phyloP scores from a whole-genome alignment of 2,329 filamentous ascomycete species.

The Aspergillus pseudotamarii region DNA sequence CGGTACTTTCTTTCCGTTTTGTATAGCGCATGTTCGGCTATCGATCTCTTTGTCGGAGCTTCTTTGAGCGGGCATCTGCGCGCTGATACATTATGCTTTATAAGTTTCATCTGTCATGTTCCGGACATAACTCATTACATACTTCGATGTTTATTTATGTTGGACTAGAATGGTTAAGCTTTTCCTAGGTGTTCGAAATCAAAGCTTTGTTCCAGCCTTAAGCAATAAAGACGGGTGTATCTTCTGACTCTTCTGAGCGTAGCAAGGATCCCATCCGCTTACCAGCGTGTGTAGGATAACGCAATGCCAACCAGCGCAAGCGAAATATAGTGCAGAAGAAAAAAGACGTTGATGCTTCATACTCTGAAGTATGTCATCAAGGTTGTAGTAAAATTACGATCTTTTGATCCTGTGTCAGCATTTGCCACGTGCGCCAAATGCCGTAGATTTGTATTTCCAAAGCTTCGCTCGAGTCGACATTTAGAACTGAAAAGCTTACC shows the following conservation, averaged over 20 bases:
- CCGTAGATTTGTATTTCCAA: neutral
- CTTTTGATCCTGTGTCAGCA: neutral
- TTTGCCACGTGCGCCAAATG: neutral
- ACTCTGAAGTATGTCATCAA: neutral
- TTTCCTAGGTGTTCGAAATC: neutral
- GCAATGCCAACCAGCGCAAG: neutral
- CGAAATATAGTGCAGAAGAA: neutral
- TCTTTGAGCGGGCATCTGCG: slow-evolving; percentile 9
- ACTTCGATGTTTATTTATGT: slow-evolving; percentile 7
- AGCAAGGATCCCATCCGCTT: neutral
- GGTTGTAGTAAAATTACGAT: neutral
- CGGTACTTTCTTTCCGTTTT: slow-evolving; percentile 2
- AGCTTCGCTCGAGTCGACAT: neutral
- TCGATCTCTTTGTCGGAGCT: neutral
- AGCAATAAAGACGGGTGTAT: neutral
- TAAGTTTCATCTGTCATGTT: neutral
- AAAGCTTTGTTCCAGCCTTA: neutral
- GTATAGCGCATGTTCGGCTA: slow-evolving; percentile 9
- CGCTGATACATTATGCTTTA: slow-evolving; percentile 3
- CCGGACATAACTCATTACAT: neutral
- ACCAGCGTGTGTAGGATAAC: neutral
- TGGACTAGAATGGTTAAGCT: neutral
- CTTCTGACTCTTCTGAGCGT: neutral
- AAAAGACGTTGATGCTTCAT: neutral
- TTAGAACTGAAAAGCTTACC: too few species aligned